Evolutionary conservation across 768 basidiomycete species (phyloP).

Genomic region (Lepiota brunneoincarnata): DNA sequence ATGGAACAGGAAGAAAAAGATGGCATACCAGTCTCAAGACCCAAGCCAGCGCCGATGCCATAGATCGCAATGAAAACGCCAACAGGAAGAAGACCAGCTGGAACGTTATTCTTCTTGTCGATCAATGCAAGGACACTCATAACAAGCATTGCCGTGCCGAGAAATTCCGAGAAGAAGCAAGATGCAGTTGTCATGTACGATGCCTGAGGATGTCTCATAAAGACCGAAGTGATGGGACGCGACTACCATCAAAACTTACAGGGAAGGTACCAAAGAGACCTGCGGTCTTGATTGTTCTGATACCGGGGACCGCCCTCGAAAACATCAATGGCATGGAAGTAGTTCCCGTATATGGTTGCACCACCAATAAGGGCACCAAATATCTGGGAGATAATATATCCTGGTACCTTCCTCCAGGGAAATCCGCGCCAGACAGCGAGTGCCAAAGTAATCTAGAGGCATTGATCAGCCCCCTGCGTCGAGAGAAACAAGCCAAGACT

Average conservation of each 20-base stretch:
- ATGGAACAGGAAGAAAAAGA: neutral
- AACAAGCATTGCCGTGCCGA: constrained; percentile 56
- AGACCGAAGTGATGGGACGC: neutral
- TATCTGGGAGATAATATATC: constrained; percentile 61
- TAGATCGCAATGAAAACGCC: constrained; percentile 47
- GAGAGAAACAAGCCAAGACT: constrained; percentile 7
- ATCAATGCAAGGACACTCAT: constrained; percentile 52
- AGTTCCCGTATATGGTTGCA: constrained; percentile 62
- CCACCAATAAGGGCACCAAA: constrained; percentile 63
- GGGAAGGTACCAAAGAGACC: constrained; percentile 59
- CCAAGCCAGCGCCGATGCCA: constrained; percentile 56
- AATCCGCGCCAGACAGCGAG: constrained; percentile 62
- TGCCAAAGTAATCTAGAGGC: constrained; percentile 55
- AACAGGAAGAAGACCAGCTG: constrained; percentile 54
- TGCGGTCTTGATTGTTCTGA: constrained; percentile 57
- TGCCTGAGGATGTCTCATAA: constrained; percentile 20
- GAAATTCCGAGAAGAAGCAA: constrained; percentile 51
- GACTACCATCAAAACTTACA: constrained; percentile 33
- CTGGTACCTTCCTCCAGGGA: constrained; percentile 71
- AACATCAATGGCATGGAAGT: constrained; percentile 65
- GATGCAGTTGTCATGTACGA: constrained; percentile 39
- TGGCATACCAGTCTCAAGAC: constrained; percentile 55
- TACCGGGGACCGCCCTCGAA: constrained; percentile 54
- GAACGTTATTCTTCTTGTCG: constrained; percentile 51
- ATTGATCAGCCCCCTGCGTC: too few species aligned